Conservation (phyloP, 306 rosid species). For the Prunus campanulata region DNA sequence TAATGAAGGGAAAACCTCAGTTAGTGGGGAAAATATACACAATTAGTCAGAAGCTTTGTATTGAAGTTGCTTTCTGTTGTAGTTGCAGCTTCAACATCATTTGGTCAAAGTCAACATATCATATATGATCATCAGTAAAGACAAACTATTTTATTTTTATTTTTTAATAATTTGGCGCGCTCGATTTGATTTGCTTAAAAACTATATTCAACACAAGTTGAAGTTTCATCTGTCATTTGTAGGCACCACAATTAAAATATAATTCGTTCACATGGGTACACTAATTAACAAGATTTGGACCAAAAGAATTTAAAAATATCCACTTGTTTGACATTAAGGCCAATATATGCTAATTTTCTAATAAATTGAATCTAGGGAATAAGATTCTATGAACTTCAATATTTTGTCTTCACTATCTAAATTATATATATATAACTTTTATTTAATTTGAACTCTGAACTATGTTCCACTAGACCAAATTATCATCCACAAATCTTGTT, state of each 20-base stretch:
- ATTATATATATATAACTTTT: not conserved
- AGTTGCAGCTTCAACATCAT: not conserved
- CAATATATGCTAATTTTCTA: not conserved
- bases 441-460: not conserved
- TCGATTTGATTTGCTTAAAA: not conserved
- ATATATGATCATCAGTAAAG: not conserved
- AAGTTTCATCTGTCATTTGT: not conserved
- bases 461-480: too few species aligned
- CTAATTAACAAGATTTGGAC: not conserved
- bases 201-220: not conserved
- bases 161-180: not conserved
- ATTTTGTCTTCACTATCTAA: not conserved
- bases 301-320: not conserved
- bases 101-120: not conserved
- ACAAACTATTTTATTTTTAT: not conserved
- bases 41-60: not conserved
- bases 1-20: not conserved
- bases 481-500: not conserved
- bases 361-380: not conserved
- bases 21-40: not conserved
- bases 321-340: not conserved
- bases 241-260: not conserved
- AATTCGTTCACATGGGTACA: conserved; percentile 8
- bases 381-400: not conserved
- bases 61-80: not conserved